Evolutionary conservation across 495 filamentous ascomycete species (phyloP).

Genomic region (Neurospora sp.): DNA sequence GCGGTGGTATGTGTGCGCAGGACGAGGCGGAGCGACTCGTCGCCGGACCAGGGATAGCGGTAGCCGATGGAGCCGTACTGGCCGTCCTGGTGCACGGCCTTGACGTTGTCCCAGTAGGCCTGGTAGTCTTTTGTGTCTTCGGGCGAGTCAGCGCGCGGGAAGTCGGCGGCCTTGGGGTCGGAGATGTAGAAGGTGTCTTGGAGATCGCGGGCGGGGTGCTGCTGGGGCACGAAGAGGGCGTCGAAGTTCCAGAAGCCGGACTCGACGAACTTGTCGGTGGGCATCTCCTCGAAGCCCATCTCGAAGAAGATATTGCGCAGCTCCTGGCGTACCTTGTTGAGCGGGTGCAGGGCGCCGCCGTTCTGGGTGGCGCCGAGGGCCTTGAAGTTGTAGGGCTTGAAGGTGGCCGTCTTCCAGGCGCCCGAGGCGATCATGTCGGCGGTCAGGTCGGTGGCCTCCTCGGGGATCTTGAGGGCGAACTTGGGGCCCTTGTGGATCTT

Average conservation of each 20-base stretch:
- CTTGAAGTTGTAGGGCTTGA: conserved; percentile 98
- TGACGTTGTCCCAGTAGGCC: conserved; percentile 77
- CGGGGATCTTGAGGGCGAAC: conserved; percentile 72
- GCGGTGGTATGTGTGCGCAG: conserved; percentile 95
- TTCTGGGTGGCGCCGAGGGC: conserved; percentile 70
- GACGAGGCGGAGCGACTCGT: conserved; percentile 83
- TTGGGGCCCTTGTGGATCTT: conserved; percentile 75
- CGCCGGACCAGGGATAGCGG: conserved; percentile 81
- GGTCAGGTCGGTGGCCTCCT: conserved; percentile 92
- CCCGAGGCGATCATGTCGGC: conserved; percentile 81
- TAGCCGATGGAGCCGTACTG: conserved; percentile 93
- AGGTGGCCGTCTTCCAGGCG: conserved; percentile 71
- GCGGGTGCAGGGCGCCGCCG: conserved; percentile 81
- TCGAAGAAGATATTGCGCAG: conserved; percentile 88
- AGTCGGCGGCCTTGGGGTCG: conserved; percentile 68
- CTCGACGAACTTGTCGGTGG: conserved; percentile 73
- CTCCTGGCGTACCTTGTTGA: conserved; percentile 89
- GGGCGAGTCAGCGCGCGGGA: conserved; percentile 43
- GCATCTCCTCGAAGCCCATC: conserved; percentile 80
- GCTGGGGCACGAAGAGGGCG: conserved; percentile 91
- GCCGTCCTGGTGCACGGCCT: conserved; percentile 70
- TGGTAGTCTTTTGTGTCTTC: conserved; percentile 72
- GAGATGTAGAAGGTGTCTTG: conserved; percentile 99
- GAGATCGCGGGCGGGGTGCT: conserved; percentile 90
- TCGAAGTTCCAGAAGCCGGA: conserved; percentile 99